Percentiles rank a stretch among this genome's conserved stretches.
phyloP scores from a whole-genome alignment of 495 filamentous ascomycete genomes.

The Penicillium taxi region DNA sequence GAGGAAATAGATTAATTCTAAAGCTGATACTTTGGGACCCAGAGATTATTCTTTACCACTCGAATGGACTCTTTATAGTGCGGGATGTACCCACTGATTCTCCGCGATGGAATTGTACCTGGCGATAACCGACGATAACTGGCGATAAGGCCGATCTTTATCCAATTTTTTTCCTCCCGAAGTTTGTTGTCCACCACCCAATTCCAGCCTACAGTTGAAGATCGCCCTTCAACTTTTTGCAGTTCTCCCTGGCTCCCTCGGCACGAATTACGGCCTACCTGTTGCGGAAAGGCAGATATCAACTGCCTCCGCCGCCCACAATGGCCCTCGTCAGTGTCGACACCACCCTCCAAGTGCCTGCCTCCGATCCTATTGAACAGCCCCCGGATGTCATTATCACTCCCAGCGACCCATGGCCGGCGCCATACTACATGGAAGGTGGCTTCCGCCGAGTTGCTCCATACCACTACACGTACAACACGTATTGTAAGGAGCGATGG shows the following conservation, averaged over 20 bases:
- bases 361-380: conserved; percentile 26
- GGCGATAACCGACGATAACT: too few relatives aligned
- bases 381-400: conserved; percentile 52
- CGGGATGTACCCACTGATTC: neutral
- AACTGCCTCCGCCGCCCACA: conserved; percentile 30
- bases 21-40: too few relatives aligned
- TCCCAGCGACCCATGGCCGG: conserved; percentile 58
- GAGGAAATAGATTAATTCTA: too few relatives aligned
- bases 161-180: conserved; percentile 11
- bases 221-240: neutral
- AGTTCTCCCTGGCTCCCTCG: conserved; percentile 49
- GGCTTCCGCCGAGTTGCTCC: conserved; percentile 76
- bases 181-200: conserved; percentile 9
- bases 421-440: conserved; percentile 68
- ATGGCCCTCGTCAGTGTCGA: conserved; percentile 52
- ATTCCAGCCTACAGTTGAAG: neutral
- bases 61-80: neutral
- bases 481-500: conserved; percentile 86
- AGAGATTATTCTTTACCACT: too few relatives aligned
- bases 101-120: conserved; percentile 6
- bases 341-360: conserved; percentile 21
- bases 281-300: conserved; percentile 44
- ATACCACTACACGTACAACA: conserved; percentile 92
- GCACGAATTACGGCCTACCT: conserved; percentile 51
- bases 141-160: too few relatives aligned